Percentiles rank a stretch among this genome's conserved stretches.
Conservation (phyloP, 192 early-diverging fungal genomes). For the Geranomyces michiganensis region DNA sequence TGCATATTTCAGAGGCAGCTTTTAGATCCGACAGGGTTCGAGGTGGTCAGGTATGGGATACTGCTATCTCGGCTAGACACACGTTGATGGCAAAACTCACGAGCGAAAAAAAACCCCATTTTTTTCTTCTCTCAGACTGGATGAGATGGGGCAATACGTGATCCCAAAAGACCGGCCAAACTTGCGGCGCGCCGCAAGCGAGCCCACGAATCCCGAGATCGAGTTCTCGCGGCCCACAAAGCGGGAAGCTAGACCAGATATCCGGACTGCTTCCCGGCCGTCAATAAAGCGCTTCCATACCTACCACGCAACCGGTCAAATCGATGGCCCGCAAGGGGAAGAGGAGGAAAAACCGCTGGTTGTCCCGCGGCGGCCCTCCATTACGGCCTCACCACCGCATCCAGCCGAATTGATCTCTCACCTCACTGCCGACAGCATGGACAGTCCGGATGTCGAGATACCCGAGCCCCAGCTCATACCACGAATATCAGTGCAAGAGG, state of each 20-base stretch:
- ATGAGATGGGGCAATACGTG: conserved; percentile 25
- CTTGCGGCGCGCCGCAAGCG: conserved; percentile 29
- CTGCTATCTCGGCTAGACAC: neutral
- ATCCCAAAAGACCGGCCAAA: conserved; percentile 25
- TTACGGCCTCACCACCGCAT: neutral
- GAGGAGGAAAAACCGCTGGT: neutral
- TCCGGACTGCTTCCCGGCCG: conserved; percentile 25
- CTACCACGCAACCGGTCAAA: conserved; percentile 17
- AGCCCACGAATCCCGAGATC: conserved; percentile 5
- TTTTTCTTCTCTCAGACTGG: too few relatives aligned
- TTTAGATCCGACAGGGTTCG: conserved; percentile 19
- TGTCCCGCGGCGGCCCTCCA: neutral
- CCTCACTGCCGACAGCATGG: neutral
- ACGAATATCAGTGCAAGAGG: conserved; percentile 1
- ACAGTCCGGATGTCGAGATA: neutral
- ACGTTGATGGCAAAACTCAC: neutral
- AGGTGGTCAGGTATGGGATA: conserved; percentile 22
- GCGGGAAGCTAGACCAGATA: conserved; percentile 5
- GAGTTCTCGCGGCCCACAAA: conserved; percentile 14
- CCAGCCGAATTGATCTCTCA: neutral
- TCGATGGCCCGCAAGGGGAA: neutral
- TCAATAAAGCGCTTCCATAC: conserved; percentile 33
- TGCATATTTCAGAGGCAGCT: conserved; percentile 28
- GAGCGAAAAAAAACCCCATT: too few relatives aligned
- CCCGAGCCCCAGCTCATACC: neutral